Base-by-base conservation (phyloP, 371 early-diverging fungal species). In the Mucor lusitanicus region DNA sequence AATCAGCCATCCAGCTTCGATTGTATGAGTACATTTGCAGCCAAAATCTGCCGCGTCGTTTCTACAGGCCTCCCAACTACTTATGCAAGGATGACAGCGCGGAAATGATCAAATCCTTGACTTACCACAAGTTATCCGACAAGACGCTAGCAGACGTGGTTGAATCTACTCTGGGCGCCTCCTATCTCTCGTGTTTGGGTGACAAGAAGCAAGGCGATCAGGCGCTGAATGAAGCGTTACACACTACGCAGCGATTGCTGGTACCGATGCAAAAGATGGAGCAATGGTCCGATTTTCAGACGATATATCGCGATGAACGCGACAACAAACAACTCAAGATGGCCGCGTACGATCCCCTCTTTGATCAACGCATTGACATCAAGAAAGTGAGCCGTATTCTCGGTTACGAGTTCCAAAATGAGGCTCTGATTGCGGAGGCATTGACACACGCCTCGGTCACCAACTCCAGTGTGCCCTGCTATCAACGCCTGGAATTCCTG, bases 401-500 rank as follows among this genome's bases (percentile, higher is more conserved):
- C 23, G 92, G 91, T 0, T 93, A 97, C 71, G 70, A 59, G n/a
- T 97, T 96, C 79, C 85, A 86, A 32, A 75, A 91, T 42, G 85
- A 82, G 3, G 30, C 71, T 0, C 66, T 93, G 42, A 73, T 91
- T 19, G 72, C 84, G 2, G 95, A 96, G 70, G 98, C 98, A 0
- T 73, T 95, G 55, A 95, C 96, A 3, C 98, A 97, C 67, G 86
- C 92, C 21, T 90, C 90, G 44, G 77, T 85, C 3, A 77, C 84
- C 13, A 76, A 80, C 37, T 73, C 80, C 1, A 71, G 71, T 13
- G 82, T 83, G 0, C 69, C 80, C 15, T 93, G 92, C 62, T 98
- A 95, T 69, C 92, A 97, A 76, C 91, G 97, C 1, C 80, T 98
- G 3, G 97, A 98, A 80, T 97, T 93, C 72, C 72, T 96, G 56